Conservation (phyloP, 805 yeast genomes). For the Teunomyces lycoperdinae region DNA sequence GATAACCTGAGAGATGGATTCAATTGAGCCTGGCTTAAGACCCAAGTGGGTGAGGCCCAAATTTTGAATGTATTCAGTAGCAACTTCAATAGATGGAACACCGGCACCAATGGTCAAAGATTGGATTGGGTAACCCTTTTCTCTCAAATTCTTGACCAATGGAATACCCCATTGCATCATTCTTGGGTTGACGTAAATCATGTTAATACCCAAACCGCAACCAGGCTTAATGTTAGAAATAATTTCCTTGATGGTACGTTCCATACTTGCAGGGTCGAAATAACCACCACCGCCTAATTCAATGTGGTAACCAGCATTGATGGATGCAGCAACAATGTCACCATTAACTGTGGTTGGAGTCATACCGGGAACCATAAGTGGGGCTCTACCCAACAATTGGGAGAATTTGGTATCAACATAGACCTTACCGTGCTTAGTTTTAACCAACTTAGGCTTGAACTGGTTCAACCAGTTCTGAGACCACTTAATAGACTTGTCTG, state of each 20-base stretch:
- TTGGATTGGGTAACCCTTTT: conserved; percentile 92
- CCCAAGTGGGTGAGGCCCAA: conserved; percentile 92
- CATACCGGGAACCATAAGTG: conserved; percentile 98
- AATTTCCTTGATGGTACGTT: conserved; percentile 71
- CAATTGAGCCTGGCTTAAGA: conserved; percentile 96
- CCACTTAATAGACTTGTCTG: conserved; percentile 58
- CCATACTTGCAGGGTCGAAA: conserved; percentile 69
- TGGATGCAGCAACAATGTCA: conserved; percentile 88
- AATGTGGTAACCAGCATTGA: conserved; percentile 95
- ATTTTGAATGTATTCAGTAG: conserved; percentile 90
- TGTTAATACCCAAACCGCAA: conserved; percentile 84
- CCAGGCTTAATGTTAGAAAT: conserved; percentile 72
- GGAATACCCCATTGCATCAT: conserved; percentile 99
- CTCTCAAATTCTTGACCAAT: conserved; percentile 82
- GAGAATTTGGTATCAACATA: conserved; percentile 94
- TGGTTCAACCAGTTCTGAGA: conserved; percentile 91
- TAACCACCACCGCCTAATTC: conserved; percentile 99
- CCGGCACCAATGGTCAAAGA: conserved; percentile 98
- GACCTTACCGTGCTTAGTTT: conserved; percentile 67
- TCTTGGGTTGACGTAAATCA: conserved; percentile 94
- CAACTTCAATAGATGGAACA: conserved; percentile 97
- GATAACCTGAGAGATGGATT: conserved; percentile 82
- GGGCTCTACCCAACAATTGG: conserved; percentile 88
- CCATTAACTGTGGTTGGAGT: conserved; percentile 97
- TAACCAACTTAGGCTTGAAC: conserved; percentile 80